These are phyloP conservation scores for Myxozyma kluyveri DNA, from an alignment of 805 yeast genomes.

Conservation along the genomic window DNA sequence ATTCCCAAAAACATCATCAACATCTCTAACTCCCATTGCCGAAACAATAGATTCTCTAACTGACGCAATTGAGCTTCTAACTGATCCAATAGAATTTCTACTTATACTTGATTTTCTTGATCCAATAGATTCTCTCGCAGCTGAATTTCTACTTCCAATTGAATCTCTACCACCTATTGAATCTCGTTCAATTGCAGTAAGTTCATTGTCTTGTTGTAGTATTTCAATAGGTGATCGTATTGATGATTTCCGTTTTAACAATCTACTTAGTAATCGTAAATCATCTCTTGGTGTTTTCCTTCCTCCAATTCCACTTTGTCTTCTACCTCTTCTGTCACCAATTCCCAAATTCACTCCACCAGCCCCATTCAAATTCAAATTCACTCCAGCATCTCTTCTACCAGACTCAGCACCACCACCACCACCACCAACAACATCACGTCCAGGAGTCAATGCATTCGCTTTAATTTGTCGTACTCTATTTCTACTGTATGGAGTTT, in stretches of 20 bases:
- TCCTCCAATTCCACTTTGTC: constrained; percentile 1
- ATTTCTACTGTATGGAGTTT: too few species aligned
- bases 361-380: too few species aligned
- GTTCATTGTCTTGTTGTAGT: too few species aligned
- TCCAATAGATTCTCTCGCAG: neutral
- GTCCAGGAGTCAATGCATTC: neutral
- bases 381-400: too few species aligned
- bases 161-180: neutral
- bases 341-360: constrained; percentile 4
- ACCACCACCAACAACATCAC: too few species aligned
- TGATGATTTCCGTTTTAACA: constrained; percentile 7
- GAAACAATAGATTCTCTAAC: constrained; percentile 1
- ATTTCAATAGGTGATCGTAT: too few species aligned
- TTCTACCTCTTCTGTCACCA: neutral
- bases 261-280: constrained; percentile 20
- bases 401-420: too few species aligned
- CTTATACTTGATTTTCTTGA: neutral
- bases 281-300: constrained; percentile 27
- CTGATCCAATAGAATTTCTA: neutral
- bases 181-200: too few species aligned
- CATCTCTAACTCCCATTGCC: too few species aligned
- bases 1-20: too few species aligned
- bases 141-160: too few species aligned
- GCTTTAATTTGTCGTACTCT: neutral
- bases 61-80: neutral